These are phyloP conservation scores for Monilinia vaccinii-corymbosi DNA, from an alignment of 2,329 filamentous ascomycete species.

Conservation along the genomic window DNA sequence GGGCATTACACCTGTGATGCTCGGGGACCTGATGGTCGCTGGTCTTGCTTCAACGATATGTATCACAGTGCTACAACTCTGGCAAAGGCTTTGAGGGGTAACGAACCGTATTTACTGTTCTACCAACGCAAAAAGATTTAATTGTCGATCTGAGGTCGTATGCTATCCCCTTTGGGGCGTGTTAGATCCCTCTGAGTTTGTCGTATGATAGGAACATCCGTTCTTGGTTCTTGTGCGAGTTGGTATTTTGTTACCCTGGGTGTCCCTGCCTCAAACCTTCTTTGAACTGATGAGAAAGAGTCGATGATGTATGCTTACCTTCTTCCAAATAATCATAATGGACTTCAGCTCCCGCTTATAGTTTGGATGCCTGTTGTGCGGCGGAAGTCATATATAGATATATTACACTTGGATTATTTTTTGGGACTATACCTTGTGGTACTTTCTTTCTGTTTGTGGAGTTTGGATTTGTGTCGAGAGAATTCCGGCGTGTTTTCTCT, in stretches of 20 bases:
- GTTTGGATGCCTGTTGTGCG: not conserved
- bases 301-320: not conserved
- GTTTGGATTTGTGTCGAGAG: not conserved
- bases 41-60: slow-evolving; percentile 21
- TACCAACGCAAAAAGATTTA: slow-evolving; percentile 8
- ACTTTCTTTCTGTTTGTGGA: not conserved
- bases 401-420: not conserved
- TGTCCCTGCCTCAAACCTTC: not conserved
- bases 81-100: slow-evolving; percentile 6
- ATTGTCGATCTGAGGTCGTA: not conserved
- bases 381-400: not conserved
- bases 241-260: not conserved
- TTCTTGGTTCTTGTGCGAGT: not conserved
- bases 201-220: not conserved
- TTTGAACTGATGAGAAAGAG: not conserved
- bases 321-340: not conserved
- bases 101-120: slow-evolving; percentile 8
- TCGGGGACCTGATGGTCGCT: slow-evolving; percentile 16
- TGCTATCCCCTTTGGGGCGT: not conserved
- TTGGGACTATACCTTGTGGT: not conserved
- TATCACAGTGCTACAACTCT: slow-evolving; percentile 20
- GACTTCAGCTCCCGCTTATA: not conserved
- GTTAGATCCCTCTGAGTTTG: slow-evolving; percentile 2
- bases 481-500: not conserved
- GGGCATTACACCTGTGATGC: slow-evolving; percentile 24